Evolutionary conservation across 805 yeast species (phyloP).

Genomic region (Candida rishiriensis): DNA sequence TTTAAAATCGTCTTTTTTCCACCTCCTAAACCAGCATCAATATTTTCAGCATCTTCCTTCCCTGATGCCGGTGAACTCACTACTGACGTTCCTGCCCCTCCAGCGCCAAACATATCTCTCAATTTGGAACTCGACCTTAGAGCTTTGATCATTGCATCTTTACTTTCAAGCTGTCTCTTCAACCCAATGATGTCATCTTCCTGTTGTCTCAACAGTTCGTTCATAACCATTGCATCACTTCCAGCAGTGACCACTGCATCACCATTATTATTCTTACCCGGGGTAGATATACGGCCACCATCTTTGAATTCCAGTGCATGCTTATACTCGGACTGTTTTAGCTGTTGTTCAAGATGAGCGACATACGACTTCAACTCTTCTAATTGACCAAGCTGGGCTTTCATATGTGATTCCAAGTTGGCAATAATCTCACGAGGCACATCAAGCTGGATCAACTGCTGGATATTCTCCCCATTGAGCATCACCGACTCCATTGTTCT

Average conservation of each 20-base stretch:
- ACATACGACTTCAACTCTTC: slow-evolving; percentile 60
- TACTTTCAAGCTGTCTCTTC: slow-evolving; percentile 57
- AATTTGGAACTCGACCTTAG: slow-evolving; percentile 61
- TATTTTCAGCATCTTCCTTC: not conserved
- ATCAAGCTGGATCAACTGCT: slow-evolving; percentile 48
- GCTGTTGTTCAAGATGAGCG: slow-evolving; percentile 51
- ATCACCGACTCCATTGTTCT: slow-evolving; percentile 35
- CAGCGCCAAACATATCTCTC: slow-evolving; percentile 33
- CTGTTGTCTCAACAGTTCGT: slow-evolving; percentile 45
- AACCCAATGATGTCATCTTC: slow-evolving; percentile 67
- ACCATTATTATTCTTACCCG: too few relatives aligned
- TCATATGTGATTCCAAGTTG: slow-evolving; percentile 44
- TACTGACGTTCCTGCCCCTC: too few relatives aligned
- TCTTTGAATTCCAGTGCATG: not conserved
- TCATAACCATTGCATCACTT: not conserved
- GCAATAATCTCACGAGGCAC: slow-evolving; percentile 37
- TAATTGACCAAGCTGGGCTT: slow-evolving; percentile 44
- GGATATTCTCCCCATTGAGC: slow-evolving; percentile 54
- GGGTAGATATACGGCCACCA: not conserved
- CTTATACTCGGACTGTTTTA: slow-evolving; percentile 25
- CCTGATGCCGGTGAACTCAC: too few relatives aligned
- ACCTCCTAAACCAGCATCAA: not conserved
- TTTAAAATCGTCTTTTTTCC: slow-evolving; percentile 11
- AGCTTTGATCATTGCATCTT: slow-evolving; percentile 75
- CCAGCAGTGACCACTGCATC: not conserved